phyloP scores from a whole-genome alignment of 805 yeast genomes.

The Hanseniaspora guilliermondii region DNA sequence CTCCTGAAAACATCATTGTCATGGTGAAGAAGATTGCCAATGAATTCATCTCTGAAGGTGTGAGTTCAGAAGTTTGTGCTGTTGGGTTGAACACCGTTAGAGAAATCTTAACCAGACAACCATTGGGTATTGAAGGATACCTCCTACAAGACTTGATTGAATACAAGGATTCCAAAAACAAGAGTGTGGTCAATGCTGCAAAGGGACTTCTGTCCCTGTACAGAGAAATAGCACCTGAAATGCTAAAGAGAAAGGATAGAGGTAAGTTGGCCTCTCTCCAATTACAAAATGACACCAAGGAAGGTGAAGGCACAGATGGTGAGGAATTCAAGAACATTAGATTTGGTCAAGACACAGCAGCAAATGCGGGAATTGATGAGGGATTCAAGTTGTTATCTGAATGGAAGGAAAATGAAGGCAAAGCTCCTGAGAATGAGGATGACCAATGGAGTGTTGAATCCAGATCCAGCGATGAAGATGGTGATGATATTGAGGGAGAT shows the following conservation, averaged over 20 bases:
- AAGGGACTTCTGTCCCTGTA: slow-evolving; percentile 72
- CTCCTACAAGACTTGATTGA: slow-evolving; percentile 79
- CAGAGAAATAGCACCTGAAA: slow-evolving; percentile 92
- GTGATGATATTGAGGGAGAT: slow-evolving; percentile 34
- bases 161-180: slow-evolving; percentile 85
- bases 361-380: slow-evolving; percentile 59
- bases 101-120: slow-evolving; percentile 86
- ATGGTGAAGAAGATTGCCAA: slow-evolving; percentile 88
- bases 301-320: slow-evolving; percentile 38
- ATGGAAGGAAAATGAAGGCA: slow-evolving; percentile 50
- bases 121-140: slow-evolving; percentile 81
- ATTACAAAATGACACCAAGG: slow-evolving; percentile 48
- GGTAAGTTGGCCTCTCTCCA: slow-evolving; percentile 87
- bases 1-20: slow-evolving; percentile 77
- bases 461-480: slow-evolving; percentile 27
- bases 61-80: slow-evolving; percentile 92
- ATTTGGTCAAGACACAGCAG: slow-evolving; percentile 58
- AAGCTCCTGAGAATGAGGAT: slow-evolving; percentile 35
- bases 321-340: slow-evolving; percentile 30
- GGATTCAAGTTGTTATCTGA: slow-evolving; percentile 82
- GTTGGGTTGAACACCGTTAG: slow-evolving; percentile 94
- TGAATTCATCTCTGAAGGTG: slow-evolving; percentile 97
- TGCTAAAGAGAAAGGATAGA: slow-evolving; percentile 80
- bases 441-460: slow-evolving; percentile 36
- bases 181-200: slow-evolving; percentile 91